Percentiles rank a stretch among this genome's conserved stretches.
Evolutionary conservation across 257 asterid genomes (phyloP).

Genomic region (Thymus quinquecostatus): DNA sequence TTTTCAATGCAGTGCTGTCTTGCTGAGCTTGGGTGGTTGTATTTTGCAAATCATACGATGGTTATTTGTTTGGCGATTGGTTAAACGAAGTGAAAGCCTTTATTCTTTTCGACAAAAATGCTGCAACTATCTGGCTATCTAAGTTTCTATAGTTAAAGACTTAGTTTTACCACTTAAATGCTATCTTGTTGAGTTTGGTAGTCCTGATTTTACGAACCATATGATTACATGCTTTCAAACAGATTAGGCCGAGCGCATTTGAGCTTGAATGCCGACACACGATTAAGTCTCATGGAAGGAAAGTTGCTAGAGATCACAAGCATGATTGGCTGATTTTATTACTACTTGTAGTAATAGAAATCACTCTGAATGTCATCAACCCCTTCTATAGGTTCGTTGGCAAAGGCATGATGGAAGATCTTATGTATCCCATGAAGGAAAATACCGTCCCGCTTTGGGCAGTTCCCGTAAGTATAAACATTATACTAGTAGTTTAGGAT

Average conservation of each 20-base stretch:
- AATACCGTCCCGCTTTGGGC: slow-evolving; percentile 85
- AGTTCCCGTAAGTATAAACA: slow-evolving; percentile 72
- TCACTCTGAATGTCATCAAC: slow-evolving; percentile 49
- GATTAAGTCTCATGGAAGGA: slow-evolving; percentile 71
- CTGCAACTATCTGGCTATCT: neutral
- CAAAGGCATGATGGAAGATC: slow-evolving; percentile 72
- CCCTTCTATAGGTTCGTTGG: slow-evolving; percentile 85
- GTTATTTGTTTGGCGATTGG: neutral
- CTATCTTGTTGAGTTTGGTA: neutral
- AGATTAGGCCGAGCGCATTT: slow-evolving; percentile 42
- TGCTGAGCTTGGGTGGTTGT: neutral
- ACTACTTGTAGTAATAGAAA: slow-evolving; percentile 57
- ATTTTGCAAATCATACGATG: no score
- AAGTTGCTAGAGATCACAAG: slow-evolving; percentile 60
- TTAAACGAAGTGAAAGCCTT: no score
- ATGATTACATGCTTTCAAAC: slow-evolving; percentile 21
- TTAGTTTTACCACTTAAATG: neutral
- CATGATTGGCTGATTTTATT: slow-evolving; percentile 81
- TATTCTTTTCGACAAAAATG: neutral
- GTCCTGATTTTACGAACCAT: neutral
- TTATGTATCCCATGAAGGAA: slow-evolving; percentile 77
- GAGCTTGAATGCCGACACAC: slow-evolving; percentile 59
- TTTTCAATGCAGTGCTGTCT: neutral
- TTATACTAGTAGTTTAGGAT: neutral
- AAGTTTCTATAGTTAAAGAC: neutral